Percentiles rank a stretch among this genome's conserved stretches.
These are phyloP conservation scores for Cyclocybe cylindracea DNA, from an alignment of 768 basidiomycete genomes.

Conservation along the genomic window DNA sequence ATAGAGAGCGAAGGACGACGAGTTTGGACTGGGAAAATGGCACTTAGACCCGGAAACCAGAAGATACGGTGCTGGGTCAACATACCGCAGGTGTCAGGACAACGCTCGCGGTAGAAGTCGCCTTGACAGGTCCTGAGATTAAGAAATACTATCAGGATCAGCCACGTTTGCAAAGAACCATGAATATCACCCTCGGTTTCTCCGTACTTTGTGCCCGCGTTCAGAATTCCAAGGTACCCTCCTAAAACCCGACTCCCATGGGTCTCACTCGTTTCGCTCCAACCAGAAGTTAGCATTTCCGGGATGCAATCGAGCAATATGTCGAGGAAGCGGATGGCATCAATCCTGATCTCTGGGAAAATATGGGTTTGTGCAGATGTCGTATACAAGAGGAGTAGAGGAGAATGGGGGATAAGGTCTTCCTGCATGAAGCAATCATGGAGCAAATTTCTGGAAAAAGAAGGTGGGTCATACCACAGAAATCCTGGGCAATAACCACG, in stretches of 20 bases:
- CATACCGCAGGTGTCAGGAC: constrained; percentile 65
- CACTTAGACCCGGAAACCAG: constrained; percentile 1
- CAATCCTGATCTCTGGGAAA: constrained; percentile 91
- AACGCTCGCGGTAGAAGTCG: constrained; percentile 66
- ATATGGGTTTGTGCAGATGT: constrained; percentile 94
- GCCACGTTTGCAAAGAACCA: background rate
- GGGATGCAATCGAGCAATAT: constrained; percentile 75
- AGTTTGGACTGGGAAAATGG: constrained; percentile 64
- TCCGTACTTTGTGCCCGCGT: constrained; percentile 63
- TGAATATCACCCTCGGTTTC: constrained; percentile 49
- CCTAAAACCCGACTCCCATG: constrained; percentile 70
- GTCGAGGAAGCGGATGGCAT: constrained; percentile 81
- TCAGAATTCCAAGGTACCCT: constrained; percentile 81
- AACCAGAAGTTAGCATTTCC: constrained; percentile 63
- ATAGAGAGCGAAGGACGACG: constrained; percentile 71
- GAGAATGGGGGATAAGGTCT: constrained; percentile 70
- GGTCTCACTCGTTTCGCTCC: constrained; percentile 52
- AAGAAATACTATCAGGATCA: background rate
- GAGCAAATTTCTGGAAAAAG: background rate
- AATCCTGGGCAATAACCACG: constrained; percentile 71
- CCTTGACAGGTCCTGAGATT: constrained; percentile 36
- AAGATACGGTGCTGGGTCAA: constrained; percentile 1
- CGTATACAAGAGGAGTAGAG: constrained; percentile 78
- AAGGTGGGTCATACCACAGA: constrained; percentile 44
- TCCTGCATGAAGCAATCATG: constrained; percentile 42